Percentiles rank a stretch among this genome's conserved stretches.
Evolutionary conservation across 2,329 filamentous ascomycete species (phyloP).

Genomic region (Sarocladium oryzae): DNA sequence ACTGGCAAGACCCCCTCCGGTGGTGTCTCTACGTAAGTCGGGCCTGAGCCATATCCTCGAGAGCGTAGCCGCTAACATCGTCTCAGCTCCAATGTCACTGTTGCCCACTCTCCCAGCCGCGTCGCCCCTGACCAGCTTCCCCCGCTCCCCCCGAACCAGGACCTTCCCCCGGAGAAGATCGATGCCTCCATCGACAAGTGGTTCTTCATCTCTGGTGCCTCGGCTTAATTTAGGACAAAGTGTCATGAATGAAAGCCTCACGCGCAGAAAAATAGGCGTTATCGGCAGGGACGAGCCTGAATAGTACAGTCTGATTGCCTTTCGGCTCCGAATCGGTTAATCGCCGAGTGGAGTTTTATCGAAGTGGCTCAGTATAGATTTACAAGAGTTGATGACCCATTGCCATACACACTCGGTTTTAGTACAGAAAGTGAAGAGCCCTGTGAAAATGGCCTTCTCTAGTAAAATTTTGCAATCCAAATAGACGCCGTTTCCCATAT

Average conservation of each 20-base stretch:
- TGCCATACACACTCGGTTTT: background rate
- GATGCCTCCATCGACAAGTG: constrained; percentile 98
- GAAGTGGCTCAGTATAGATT: constrained; percentile 4
- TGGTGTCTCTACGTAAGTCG: constrained; percentile 72
- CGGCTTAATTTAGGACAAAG: constrained; percentile 48
- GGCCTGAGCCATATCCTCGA: background rate
- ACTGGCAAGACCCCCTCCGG: constrained; percentile 78
- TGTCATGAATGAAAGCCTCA: background rate
- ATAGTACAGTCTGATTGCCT: background rate
- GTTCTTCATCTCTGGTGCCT: constrained; percentile 99
- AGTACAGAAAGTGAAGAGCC: background rate
- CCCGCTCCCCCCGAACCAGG: constrained; percentile 72
- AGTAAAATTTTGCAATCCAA: background rate
- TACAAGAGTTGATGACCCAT: constrained; percentile 7
- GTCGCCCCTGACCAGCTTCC: constrained; percentile 64
- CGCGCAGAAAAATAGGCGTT: background rate
- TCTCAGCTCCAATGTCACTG: constrained; percentile 71
- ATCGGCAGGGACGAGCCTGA: background rate
- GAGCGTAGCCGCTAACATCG: constrained; percentile 22
- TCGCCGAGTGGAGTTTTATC: background rate
- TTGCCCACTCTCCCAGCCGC: constrained; percentile 66
- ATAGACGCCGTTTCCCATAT: constrained; percentile 5
- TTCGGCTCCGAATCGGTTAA: background rate
- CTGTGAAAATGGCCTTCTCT: background rate
- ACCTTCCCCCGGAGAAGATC: constrained; percentile 78